Base-by-base conservation (phyloP, 2,329 filamentous ascomycete species). In the Aspergillus niger region DNA sequence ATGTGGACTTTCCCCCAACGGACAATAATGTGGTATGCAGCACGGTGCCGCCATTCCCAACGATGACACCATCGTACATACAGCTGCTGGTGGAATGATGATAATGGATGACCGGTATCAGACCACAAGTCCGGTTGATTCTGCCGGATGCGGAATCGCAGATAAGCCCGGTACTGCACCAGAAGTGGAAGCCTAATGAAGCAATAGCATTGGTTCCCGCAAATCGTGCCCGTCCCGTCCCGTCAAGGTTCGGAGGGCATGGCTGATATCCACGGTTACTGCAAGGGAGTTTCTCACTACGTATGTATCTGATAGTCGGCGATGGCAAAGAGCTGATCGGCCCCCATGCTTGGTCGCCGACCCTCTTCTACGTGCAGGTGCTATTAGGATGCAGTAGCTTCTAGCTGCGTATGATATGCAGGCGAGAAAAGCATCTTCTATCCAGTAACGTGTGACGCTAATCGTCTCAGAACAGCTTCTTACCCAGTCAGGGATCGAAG, bases 231-330 rank as follows among this genome's bases (percentile, higher is more conserved):
- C 72, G 73, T 72, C 67, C 73, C 73, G 73, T 72, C 70, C 73
- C 73, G 73, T 75, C 70, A 75, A 76, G 71, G 73, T 75, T 75
- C 67, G 69, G 69, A 69, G 63, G 63, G 66, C 67, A 68, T 71
- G 69, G 64, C 64, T 63, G 63, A 69, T 62, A 69, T 55, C 71
- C 70, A 74, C 60, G 69, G 69, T 70, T 66, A 65, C 69, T 61
- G 69, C 68, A 74, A 74, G 71, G 41, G 72, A 70, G 70, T 55
- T 55, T 26, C 30, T 26, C 32, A 36, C 32, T 36, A 36, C 8
- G 39, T 44, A 55, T n/a, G 43, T 20, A 55, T 50, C 47, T n/a
- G 47, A 50, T 32, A 26, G 47, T 8, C 17, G 47, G 26, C 47
- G 26, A 50, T 17, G 47, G 28, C 26, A 50, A 50, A 30, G 26